Percentiles rank a stretch among this genome's conserved stretches.
Evolutionary conservation across 164 flowering plant species (phyloP).

Genomic region (Macadamia integrifolia): DNA sequence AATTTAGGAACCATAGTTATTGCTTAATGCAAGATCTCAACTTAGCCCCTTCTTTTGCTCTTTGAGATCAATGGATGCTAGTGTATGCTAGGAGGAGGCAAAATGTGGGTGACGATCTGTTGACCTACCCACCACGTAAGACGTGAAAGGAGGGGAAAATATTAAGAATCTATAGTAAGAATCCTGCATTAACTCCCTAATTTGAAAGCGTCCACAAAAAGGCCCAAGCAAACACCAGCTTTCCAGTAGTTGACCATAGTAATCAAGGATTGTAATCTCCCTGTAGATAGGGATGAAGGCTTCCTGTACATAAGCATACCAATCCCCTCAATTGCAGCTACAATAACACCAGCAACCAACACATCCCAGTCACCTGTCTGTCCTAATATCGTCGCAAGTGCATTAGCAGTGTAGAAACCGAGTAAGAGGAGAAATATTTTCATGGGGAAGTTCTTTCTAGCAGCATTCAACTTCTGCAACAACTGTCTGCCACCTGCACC

Average conservation of each 20-base stretch:
- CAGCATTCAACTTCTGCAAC: slow-evolving; percentile 64
- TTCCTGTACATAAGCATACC: slow-evolving; percentile 83
- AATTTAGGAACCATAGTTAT: too few relatives aligned
- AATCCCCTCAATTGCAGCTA: slow-evolving; percentile 92
- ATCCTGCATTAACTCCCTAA: slow-evolving; percentile 52
- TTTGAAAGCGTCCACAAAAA: slow-evolving; percentile 95
- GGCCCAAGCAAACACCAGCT: slow-evolving; percentile 96
- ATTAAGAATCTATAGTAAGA: neutral
- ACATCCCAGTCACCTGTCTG: slow-evolving; percentile 99
- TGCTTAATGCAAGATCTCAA: too few relatives aligned
- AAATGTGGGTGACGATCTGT: too few relatives aligned
- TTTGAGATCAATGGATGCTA: too few relatives aligned
- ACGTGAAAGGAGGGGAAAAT: too few relatives aligned
- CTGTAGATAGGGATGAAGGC: slow-evolving; percentile 29
- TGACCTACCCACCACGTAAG: too few relatives aligned
- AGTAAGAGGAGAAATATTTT: slow-evolving; percentile 77
- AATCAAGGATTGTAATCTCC: slow-evolving; percentile 62
- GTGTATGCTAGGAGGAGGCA: too few relatives aligned
- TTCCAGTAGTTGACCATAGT: slow-evolving; percentile 90
- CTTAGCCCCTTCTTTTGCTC: too few relatives aligned
- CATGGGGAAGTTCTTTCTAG: slow-evolving; percentile 85
- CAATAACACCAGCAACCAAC: slow-evolving; percentile 89
- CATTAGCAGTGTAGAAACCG: slow-evolving; percentile 96
- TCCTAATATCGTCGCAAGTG: slow-evolving; percentile 87
- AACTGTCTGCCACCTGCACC: slow-evolving; percentile 68